phyloP scores from a whole-genome alignment of 768 basidiomycete genomes.

The Pseudohyphozyma bogoriensis region DNA sequence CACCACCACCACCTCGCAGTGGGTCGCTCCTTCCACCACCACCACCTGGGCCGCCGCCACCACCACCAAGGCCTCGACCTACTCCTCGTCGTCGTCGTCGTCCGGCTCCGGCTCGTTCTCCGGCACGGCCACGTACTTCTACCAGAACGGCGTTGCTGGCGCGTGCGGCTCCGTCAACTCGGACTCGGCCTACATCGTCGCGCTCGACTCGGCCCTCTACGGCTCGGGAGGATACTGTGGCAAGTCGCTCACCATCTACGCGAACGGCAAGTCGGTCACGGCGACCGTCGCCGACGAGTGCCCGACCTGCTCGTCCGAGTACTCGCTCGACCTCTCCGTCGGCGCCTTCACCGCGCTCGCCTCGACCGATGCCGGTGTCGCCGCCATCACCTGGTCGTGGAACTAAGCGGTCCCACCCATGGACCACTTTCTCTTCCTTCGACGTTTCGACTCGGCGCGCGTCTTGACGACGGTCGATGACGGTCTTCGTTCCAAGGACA shows the following conservation, averaged over 20 bases:
- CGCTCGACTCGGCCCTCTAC: constrained; percentile 44
- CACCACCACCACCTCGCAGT: constrained; percentile 1
- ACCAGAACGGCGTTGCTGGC: constrained; percentile 60
- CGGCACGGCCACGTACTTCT: constrained; percentile 49
- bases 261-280: constrained; percentile 20
- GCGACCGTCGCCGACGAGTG: constrained; percentile 42
- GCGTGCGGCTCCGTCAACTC: constrained; percentile 59
- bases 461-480: no score
- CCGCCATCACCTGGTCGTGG: constrained; percentile 42
- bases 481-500: no score
- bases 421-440: no score
- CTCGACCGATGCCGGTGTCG: constrained; percentile 45
- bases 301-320: constrained; percentile 58
- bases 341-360: constrained; percentile 58
- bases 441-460: no score
- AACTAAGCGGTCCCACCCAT: not conserved
- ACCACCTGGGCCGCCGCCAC: constrained; percentile 1
- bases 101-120: constrained; percentile 25
- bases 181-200: constrained; percentile 45
- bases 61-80: constrained; percentile 6
- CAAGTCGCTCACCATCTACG: constrained; percentile 14
- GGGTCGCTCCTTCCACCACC: not conserved
- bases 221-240: constrained; percentile 23
- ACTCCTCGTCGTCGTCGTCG: constrained; percentile 27
- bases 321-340: constrained; percentile 51